These are phyloP conservation scores for Austroboletus novae-zelandiae DNA, from an alignment of 1,284 basidiomycete genomes.

Conservation along the genomic window DNA sequence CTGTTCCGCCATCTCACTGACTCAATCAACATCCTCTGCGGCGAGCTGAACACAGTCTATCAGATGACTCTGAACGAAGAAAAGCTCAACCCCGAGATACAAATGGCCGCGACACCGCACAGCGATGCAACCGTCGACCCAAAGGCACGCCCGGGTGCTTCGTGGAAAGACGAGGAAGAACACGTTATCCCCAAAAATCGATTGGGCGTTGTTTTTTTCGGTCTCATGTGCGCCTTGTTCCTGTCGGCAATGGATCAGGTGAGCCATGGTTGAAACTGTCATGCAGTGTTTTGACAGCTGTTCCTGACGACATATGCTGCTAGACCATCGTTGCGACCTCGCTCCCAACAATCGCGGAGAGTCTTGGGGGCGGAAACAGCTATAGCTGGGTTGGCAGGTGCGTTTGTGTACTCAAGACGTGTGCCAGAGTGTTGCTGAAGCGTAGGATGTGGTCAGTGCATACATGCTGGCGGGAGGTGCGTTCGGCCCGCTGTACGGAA, in stretches of 20 bases:
- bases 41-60: no score
- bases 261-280: slow-evolving; percentile 2
- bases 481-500: slow-evolving; percentile 72
- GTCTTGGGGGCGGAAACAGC: slow-evolving; percentile 64
- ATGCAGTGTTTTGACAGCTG: not conserved
- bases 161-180: slow-evolving; percentile 53
- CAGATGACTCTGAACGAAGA: no score
- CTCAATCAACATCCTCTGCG: no score
- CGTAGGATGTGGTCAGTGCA: slow-evolving; percentile 41
- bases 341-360: slow-evolving; percentile 69
- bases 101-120: no score
- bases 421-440: not conserved
- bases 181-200: slow-evolving; percentile 57
- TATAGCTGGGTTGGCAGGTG: slow-evolving; percentile 81
- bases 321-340: slow-evolving; percentile 76
- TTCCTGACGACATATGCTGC: not conserved
- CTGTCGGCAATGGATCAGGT: slow-evolving; percentile 62
- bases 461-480: slow-evolving; percentile 73
- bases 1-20: no score
- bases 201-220: slow-evolving; percentile 51
- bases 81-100: no score
- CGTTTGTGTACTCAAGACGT: slow-evolving; percentile 12
- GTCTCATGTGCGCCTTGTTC: slow-evolving; percentile 54
- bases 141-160: slow-evolving; percentile 40
- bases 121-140: no score